Base-by-base conservation (phyloP, 78 protist genomes). In the Guillardia theta region DNA sequence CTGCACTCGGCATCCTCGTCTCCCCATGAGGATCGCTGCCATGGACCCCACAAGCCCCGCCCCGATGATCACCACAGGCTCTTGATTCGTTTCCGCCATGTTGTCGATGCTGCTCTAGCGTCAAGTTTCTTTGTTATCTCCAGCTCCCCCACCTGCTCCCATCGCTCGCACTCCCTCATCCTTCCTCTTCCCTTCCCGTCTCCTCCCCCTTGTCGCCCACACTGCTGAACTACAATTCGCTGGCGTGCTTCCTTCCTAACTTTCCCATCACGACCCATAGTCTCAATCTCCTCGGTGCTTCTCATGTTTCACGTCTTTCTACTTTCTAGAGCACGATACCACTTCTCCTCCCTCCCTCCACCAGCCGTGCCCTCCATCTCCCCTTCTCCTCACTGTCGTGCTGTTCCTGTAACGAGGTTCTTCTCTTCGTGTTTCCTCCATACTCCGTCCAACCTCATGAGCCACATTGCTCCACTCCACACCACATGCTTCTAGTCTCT, bases 281-380 rank as follows among this genome's bases (percentile, higher is more conserved):
- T 15, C 87, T 76, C 30, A 8, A 8, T 10, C 12, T 22, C 12
- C 87, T 33, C 30, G 10, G 87, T 33, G 37, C 87, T 76, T 22
- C 87, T 76, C 87, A n/a, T n/a, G n/a, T 76, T 76, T 33, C 87
- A 12, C 87, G 43, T 76, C 87, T 76, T 33, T 76, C 37, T 76
- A 15, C 37, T 33, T 15, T 33, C 87, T 22, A 15, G 43, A 12
- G 22, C 87, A 8, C 87, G 15, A 15, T 33, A 15, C 87, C 15
- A 15, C 37, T 22, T 76, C 87, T 33, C 15, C 15, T 15, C 15
- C 87, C 87, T 76, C 87, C 21, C 87, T 15, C 15, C 37, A 15
- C 87, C 87, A 12, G 37, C 87, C 37, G 37, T 76, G 22, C 15
- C 87, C 15, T 76, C 15, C 87, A 8, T 76, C 87, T 15, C 87